phyloP scores from a whole-genome alignment of 2,329 filamentous ascomycete species.

The Xylariaceae sp. region DNA sequence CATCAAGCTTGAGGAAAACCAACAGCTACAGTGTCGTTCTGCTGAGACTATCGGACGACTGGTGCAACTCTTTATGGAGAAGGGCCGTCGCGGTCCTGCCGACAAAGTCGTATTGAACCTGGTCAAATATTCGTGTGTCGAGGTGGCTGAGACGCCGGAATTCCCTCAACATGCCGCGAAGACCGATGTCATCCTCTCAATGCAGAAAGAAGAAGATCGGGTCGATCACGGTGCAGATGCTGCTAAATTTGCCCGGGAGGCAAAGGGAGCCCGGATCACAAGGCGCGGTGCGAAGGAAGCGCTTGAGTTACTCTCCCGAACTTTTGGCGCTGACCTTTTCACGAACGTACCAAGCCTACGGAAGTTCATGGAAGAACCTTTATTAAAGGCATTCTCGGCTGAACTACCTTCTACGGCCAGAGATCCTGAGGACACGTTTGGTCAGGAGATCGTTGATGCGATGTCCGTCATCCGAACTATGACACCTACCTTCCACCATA shows the following conservation, averaged over 20 bases:
- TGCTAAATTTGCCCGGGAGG: constrained; percentile 83
- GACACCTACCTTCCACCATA: constrained; percentile 78
- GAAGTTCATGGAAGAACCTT: constrained; percentile 74
- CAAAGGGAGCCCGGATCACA: constrained; percentile 83
- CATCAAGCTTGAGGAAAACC: constrained; percentile 89
- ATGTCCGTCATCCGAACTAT: constrained; percentile 89
- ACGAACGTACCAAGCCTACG: constrained; percentile 80
- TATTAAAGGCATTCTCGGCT: constrained; percentile 68
- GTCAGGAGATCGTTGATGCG: constrained; percentile 90
- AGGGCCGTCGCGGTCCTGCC: constrained; percentile 76
- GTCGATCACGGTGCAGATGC: constrained; percentile 82
- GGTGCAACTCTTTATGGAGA: constrained; percentile 79
- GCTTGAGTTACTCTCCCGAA: constrained; percentile 77
- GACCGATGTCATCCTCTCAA: constrained; percentile 78
- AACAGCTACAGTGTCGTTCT: constrained; percentile 81
- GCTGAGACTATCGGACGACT: constrained; percentile 79
- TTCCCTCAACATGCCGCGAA: constrained; percentile 79
- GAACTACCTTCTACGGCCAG: constrained; percentile 69
- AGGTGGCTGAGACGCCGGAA: constrained; percentile 95
- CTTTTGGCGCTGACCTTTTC: constrained; percentile 74
- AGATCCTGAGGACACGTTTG: constrained; percentile 69
- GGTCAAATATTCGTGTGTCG: constrained; percentile 96
- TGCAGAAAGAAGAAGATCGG: constrained; percentile 95
- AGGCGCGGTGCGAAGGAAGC: constrained; percentile 91
- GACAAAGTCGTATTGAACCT: constrained; percentile 95